These are phyloP conservation scores for Coccomyxa sp. DNA, from an alignment of 139 green algal species.

Conservation along the genomic window DNA sequence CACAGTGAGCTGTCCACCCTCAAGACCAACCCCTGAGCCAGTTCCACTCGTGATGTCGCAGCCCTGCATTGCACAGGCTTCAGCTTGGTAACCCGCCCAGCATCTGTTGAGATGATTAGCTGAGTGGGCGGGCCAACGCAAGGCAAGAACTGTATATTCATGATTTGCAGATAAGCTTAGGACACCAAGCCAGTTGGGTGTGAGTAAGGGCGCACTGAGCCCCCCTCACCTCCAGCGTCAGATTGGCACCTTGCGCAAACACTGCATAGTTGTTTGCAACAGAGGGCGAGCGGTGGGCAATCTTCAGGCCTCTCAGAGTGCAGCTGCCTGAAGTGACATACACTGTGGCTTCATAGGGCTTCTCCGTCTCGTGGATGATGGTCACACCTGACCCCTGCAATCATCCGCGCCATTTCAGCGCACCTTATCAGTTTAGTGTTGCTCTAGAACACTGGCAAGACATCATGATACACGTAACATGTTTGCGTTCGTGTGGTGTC, in stretches of 20 bases:
- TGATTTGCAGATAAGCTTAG: background rate
- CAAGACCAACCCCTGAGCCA: slow-evolving; percentile 30
- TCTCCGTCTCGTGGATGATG: background rate
- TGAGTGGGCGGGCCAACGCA: background rate
- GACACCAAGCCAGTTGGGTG: background rate
- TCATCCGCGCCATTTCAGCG: background rate
- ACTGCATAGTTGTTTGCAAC: slow-evolving; percentile 59
- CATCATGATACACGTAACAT: background rate
- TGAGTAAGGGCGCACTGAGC: background rate
- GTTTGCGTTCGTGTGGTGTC: background rate
- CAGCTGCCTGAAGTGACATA: background rate
- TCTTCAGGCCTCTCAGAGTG: slow-evolving; percentile 16
- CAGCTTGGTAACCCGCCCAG: background rate
- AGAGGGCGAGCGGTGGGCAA: slow-evolving; percentile 33
- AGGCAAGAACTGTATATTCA: background rate
- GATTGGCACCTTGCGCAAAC: slow-evolving; percentile 9
- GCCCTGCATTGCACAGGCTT: slow-evolving; percentile 7
- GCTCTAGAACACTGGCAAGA: no score
- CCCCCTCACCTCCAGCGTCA: background rate
- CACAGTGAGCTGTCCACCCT: slow-evolving; percentile 22
- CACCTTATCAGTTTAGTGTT: no score
- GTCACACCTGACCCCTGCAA: background rate
- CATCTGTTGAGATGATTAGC: background rate
- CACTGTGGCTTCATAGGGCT: background rate
- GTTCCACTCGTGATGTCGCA: slow-evolving; percentile 37